Evolutionary conservation across 495 filamentous ascomycete genomes (phyloP), one percentile per base, ranked within the genome.

Genomic region (Xylaria bambusicola): DNA sequence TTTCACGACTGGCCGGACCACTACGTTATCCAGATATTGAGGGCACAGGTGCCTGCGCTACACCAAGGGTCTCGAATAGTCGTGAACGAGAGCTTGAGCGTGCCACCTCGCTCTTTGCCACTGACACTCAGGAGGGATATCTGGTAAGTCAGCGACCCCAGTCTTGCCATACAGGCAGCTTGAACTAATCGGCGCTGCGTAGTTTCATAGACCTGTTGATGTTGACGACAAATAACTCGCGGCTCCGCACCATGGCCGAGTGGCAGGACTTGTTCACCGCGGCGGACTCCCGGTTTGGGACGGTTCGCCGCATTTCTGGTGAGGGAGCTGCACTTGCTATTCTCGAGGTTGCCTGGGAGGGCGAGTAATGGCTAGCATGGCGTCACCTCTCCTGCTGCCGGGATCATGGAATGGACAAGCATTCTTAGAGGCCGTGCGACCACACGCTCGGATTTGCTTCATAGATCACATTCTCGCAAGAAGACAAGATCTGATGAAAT

Each of bases 1-100:
- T 56, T 85, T 18, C 80, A 84, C 57, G 75, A 84, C 59, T 78
- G 76, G 70, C 49, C 70, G 6, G 67, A 76, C 35, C 60, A 66
- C 17, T 64, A 79, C 23, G 70, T 65, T 6, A 45, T 73, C 2
- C 62, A 48, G 18, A 78, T 82, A 52, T 52, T 84, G 9, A 62
- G 52, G 7, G 64, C 70, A 10, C 55, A 77, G 7, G 55, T 77
- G 3, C 67, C 70, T 0, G 75, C 70, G n/a, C 53, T 84, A 66
- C 74, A 69, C 45, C 24, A 48, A 1, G 67, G 63, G 1, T 61
- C 69, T 2, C 58, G 69, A 46, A 58, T 81, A 13, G 31, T 82
- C 10, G 62, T 83, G 20, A 66, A 67, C 18, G 82, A 82, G 47
- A 50, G 47, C 29, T 9, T 50, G n/a, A 50, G 29, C 27, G n/a